Evolutionary conservation across 805 yeast species (phyloP).

Genomic region (Kuraishia molischiana): DNA sequence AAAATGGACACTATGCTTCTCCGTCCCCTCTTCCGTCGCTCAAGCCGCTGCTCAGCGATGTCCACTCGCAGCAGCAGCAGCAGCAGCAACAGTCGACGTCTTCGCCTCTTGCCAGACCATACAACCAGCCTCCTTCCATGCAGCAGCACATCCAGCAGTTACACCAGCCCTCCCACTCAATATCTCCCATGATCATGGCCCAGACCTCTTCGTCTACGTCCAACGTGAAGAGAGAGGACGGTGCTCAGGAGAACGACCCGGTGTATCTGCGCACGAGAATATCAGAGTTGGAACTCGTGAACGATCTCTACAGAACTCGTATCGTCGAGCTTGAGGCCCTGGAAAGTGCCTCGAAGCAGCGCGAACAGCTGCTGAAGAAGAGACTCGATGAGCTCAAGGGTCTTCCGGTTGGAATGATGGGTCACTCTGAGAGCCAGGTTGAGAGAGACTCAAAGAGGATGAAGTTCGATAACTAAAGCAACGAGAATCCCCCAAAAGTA

Average conservation of each 20-base stretch:
- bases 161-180: not conserved
- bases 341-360: slow-evolving; percentile 44
- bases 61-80: slow-evolving; percentile 3
- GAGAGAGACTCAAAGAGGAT: slow-evolving; percentile 1
- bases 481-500: too few relatives aligned
- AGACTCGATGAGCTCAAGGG: slow-evolving; percentile 32
- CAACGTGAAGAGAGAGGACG: slow-evolving; percentile 15
- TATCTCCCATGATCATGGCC: slow-evolving; percentile 30
- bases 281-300: slow-evolving; percentile 82
- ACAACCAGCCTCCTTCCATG: not conserved
- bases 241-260: slow-evolving; percentile 5
- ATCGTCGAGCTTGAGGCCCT: slow-evolving; percentile 73
- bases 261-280: slow-evolving; percentile 59
- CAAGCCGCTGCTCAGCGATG: slow-evolving; percentile 7
- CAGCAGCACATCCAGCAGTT: not conserved
- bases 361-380: slow-evolving; percentile 37
- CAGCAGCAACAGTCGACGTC: slow-evolving; percentile 2
- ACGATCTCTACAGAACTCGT: slow-evolving; percentile 77
- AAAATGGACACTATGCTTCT: slow-evolving; percentile 3
- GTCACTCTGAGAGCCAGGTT: not conserved
- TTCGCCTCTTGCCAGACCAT: slow-evolving; percentile 1
- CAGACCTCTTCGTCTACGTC: slow-evolving; percentile 69
- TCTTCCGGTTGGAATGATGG: slow-evolving; percentile 1
- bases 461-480: slow-evolving; percentile 1
- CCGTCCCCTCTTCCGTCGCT: slow-evolving; percentile 7